A percentile compares a stretch with the other conserved stretches of the same genome.
phyloP scores from a whole-genome alignment of 306 rosid genomes.

The Vicia sativa region DNA sequence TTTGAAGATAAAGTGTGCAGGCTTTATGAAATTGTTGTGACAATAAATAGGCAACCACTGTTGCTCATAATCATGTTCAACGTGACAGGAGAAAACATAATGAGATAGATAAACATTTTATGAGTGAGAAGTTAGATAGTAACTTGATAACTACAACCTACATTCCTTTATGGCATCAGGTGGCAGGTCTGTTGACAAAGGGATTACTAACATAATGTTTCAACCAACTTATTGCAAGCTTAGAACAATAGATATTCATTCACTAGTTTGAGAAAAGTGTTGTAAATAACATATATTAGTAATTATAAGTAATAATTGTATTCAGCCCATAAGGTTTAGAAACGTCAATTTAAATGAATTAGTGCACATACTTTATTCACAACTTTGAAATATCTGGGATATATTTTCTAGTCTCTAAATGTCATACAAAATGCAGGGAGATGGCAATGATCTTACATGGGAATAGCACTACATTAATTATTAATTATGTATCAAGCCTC shows the following conservation, averaged over 20 bases:
- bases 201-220: too few species aligned
- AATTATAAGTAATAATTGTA: background rate
- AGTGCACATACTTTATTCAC: background rate
- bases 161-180: too few species aligned
- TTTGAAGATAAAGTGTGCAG: background rate
- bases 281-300: background rate
- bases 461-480: background rate
- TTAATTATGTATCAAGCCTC: slow-evolving; percentile 8
- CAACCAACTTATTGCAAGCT: too few species aligned
- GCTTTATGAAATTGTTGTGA: background rate
- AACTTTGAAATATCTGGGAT: background rate
- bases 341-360: background rate
- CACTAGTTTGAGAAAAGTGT: too few species aligned
- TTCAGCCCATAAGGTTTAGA: background rate
- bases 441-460: background rate
- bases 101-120: too few species aligned
- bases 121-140: too few species aligned
- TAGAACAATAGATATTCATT: too few species aligned
- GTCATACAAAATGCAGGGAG: slow-evolving; percentile 9
- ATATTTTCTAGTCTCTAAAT: background rate
- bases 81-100: too few species aligned
- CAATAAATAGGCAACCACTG: background rate
- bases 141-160: too few species aligned
- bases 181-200: too few species aligned
- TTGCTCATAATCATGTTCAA: too few species aligned